Percentiles rank a stretch among this genome's conserved stretches.
Evolutionary conservation across 1,284 basidiomycete genomes (phyloP).

Genomic region (Inonotus obliquus): DNA sequence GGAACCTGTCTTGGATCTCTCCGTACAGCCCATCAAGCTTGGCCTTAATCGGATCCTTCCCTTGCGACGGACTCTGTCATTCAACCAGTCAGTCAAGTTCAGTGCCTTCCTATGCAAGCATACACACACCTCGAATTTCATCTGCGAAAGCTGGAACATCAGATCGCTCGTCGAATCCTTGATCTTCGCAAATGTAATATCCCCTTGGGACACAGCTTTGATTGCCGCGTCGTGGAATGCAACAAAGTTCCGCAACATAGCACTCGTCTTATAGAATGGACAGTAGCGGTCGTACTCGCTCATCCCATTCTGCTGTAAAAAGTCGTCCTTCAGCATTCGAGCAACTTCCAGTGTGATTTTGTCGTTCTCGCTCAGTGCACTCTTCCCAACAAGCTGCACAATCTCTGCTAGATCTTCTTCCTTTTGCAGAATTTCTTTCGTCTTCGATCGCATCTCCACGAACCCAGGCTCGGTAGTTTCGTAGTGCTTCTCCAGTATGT

Average conservation of each 20-base stretch:
- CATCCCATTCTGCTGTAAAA: constrained; percentile 98
- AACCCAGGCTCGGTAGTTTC: constrained; percentile 91
- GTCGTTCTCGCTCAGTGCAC: constrained; percentile 94
- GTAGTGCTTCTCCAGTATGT: constrained; percentile 92
- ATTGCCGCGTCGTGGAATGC: constrained; percentile 90
- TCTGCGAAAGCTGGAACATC: constrained; percentile 95
- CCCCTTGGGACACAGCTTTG: constrained; percentile 80
- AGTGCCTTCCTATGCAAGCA: constrained; percentile 4
- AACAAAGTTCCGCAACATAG: constrained; percentile 95
- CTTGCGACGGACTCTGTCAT: constrained; percentile 76
- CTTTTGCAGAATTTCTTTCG: constrained; percentile 97
- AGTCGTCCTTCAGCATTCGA: constrained; percentile 97
- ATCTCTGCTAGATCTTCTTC: constrained; percentile 99
- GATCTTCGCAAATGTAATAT: constrained; percentile 91
- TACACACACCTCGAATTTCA: constrained; percentile 88
- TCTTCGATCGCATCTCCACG: constrained; percentile 84
- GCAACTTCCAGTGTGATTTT: constrained; percentile 99
- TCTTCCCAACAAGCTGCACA: constrained; percentile 98
- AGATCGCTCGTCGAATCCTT: constrained; percentile 85
- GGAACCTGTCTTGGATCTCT: constrained; percentile 89
- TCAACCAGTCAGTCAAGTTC: constrained; percentile 3
- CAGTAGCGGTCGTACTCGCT: constrained; percentile 97
- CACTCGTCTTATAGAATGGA: constrained; percentile 97
- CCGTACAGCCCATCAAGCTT: constrained; percentile 75
- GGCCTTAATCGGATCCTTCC: constrained; percentile 73